Base-by-base conservation (phyloP, 1,139 yeast genomes). In the Pichia sp. region DNA sequence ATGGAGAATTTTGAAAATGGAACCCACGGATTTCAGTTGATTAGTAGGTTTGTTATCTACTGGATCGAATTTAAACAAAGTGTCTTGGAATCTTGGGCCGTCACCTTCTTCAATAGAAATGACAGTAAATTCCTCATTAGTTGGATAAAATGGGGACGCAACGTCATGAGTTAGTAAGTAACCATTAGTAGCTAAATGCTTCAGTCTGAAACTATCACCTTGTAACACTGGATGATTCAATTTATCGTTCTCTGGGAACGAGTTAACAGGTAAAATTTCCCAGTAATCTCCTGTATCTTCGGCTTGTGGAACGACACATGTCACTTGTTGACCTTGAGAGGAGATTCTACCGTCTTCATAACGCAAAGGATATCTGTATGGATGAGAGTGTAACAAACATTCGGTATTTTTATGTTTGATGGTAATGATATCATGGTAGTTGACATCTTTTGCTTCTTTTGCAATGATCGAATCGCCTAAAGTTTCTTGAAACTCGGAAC, bases 301-400 rank as follows among this genome's bases (percentile, higher is more conserved):
- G 26, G 36, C 26, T 34, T 6, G 7, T 34, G 33, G 33, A 31
- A 10, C 11, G 39, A 54, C 45, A 53, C 87, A 86, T 5, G 97
- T 88, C 33, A 92, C 95, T 65, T 87, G 96, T 67, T 92, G 98
- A 47, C 95, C 92, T 62, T 86, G 85, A 9, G 97, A 88, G 1
- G 97, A 90, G 44, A 92, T 73, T 67, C 99, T 81, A 10, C 98
- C 98, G 62, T 92, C 97, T 46, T 87, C 97, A 62, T 92, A 92
- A 61, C 97, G 81, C 57, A 88, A 70, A 36, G 99, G 99, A 62
- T 92, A 92, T 41, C 64, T 65, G 34, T 68, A 73, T 10, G 63
- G 58, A 58, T 88, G 97, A 1, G 98, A 92, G 62, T 92, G 97
- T 57, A 92, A 73, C 46, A 75, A 73, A 11, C 86, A 80, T 3